Evolutionary conservation across 2,329 filamentous ascomycete species (phyloP).

Genomic region (Diaporthe sp.): DNA sequence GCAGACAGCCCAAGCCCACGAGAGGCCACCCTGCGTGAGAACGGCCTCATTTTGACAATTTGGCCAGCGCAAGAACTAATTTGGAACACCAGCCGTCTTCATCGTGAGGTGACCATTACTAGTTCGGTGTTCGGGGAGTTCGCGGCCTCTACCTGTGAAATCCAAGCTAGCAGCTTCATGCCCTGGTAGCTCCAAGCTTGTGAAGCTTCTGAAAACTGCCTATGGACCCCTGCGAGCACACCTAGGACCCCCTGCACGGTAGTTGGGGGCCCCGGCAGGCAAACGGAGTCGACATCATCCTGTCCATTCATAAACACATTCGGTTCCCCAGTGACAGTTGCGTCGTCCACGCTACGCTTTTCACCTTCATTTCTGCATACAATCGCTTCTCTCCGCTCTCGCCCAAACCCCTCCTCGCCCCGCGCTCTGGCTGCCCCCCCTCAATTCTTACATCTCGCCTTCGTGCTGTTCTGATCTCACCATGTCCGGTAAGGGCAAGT

Average conservation of each 20-base stretch:
- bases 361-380: background rate
- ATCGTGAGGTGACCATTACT: background rate
- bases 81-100: background rate
- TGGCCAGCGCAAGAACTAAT: background rate
- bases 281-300: background rate
- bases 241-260: background rate
- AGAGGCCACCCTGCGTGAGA: conserved; percentile 24
- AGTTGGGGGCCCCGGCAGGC: conserved; percentile 29
- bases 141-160: background rate
- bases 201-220: conserved; percentile 15
- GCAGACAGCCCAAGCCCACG: conserved; percentile 25
- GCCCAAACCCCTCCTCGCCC: background rate
- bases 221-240: background rate
- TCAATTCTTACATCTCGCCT: background rate
- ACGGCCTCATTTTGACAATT: conserved; percentile 26
- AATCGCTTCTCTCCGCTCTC: background rate
- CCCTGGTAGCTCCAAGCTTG: background rate
- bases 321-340: background rate
- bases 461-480: background rate
- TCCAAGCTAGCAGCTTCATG: background rate
- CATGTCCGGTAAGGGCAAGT: conserved; percentile 73
- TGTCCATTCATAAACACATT: background rate
- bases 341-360: background rate
- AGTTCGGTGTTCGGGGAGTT: conserved; percentile 11
- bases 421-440: background rate